Conservation (phyloP, 169 alveolate species). For the Amoebophrya sp. region DNA sequence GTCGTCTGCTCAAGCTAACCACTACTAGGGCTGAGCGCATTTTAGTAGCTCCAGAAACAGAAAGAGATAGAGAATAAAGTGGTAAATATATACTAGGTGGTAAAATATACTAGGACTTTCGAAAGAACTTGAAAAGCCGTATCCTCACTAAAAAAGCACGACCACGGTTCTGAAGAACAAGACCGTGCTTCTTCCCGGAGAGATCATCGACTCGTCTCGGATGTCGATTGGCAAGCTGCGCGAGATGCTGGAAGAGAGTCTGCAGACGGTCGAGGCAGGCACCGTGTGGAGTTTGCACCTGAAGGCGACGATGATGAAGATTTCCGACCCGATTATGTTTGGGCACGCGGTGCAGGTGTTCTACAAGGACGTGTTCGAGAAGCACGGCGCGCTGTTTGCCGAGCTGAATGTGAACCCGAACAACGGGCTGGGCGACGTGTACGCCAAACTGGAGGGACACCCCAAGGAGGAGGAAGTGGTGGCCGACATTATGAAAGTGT, state of each 20-base stretch:
- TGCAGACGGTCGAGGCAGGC: neutral
- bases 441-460: neutral
- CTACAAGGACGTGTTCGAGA: constrained; percentile 41
- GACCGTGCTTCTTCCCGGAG: constrained; percentile 38
- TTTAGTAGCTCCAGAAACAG: too few species aligned
- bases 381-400: constrained; percentile 38
- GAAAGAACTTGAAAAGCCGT: too few species aligned
- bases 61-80: too few species aligned
- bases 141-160: too few species aligned
- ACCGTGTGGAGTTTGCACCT: constrained; percentile 35
- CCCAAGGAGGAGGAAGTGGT: constrained; percentile 27
- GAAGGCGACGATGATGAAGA: constrained; percentile 44
- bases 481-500: constrained; percentile 31
- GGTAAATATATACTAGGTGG: too few species aligned
- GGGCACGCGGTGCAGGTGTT: constrained; percentile 46
- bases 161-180: constrained; percentile 41
- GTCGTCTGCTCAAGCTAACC: too few species aligned
- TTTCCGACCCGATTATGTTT: constrained; percentile 45
- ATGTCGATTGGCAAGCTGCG: neutral
- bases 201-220: neutral
- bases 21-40: too few species aligned
- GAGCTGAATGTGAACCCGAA: constrained; percentile 41
- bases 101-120: too few species aligned
- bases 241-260: neutral
- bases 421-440: constrained; percentile 43